These are phyloP conservation scores for Ophiognomonia clavigignenti-juglandacearum DNA, from an alignment of 2,329 filamentous ascomycete genomes.

Conservation along the genomic window DNA sequence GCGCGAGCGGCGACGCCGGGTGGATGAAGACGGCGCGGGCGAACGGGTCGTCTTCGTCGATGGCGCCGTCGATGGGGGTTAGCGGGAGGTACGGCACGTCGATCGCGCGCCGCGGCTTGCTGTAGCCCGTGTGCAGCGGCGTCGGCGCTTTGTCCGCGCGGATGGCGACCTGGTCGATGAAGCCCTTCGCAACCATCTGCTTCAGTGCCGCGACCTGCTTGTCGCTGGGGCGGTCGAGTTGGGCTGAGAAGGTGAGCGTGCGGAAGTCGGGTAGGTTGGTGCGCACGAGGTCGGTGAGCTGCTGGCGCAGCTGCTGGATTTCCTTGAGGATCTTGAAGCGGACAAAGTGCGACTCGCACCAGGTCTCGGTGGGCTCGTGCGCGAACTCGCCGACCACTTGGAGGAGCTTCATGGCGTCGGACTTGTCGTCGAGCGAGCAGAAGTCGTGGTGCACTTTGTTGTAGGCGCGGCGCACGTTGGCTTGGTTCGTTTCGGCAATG, in stretches of 20 bases:
- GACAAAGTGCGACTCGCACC: conserved; percentile 81
- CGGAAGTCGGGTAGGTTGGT: conserved; percentile 65
- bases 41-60: conserved; percentile 33
- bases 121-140: conserved; percentile 56
- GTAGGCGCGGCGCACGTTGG: conserved; percentile 55
- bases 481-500: conserved; percentile 64
- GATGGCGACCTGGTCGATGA: conserved; percentile 91
- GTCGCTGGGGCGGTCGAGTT: conserved; percentile 53
- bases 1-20: conserved; percentile 74
- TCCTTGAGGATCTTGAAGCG: conserved; percentile 84
- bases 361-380: conserved; percentile 64
- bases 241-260: conserved; percentile 51
- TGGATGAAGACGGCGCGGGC: conserved; percentile 81
- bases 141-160: conserved; percentile 79
- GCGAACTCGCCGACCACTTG: conserved; percentile 86
- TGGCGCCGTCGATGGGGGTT: conserved; percentile 53
- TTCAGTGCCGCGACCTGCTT: conserved; percentile 77
- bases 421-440: conserved; percentile 72
- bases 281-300: conserved; percentile 77
- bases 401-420: conserved; percentile 86
- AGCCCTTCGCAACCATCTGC: conserved; percentile 86
- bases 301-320: conserved; percentile 73
- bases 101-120: conserved; percentile 78
- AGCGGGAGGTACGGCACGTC: conserved; percentile 90
- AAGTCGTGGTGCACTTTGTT: conserved; percentile 75